Conservation (phyloP, 345 rosid species). For the Passiflora organensis region DNA sequence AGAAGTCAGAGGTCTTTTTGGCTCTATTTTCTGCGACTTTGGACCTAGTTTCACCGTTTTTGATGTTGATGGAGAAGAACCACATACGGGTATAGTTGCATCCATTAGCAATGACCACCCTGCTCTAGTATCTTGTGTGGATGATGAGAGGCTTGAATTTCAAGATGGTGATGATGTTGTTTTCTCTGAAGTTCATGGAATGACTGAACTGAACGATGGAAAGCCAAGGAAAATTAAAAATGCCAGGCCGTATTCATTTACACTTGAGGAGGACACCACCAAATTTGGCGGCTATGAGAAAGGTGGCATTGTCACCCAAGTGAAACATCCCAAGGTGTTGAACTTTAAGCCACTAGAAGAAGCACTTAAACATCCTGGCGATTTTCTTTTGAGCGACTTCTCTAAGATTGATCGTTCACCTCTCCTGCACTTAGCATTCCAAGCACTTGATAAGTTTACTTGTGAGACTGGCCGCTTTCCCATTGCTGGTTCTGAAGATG, state of each 20-base stretch:
- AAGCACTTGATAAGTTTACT: slow-evolving; percentile 72
- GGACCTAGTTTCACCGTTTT: slow-evolving; percentile 85
- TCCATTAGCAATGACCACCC: slow-evolving; percentile 85
- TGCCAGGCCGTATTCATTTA: slow-evolving; percentile 82
- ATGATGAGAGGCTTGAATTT: slow-evolving; percentile 96
- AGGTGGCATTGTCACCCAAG: slow-evolving; percentile 99
- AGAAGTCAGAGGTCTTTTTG: slow-evolving; percentile 95
- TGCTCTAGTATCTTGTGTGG: slow-evolving; percentile 86
- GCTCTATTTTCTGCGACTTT: slow-evolving; percentile 89
- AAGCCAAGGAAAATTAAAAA: slow-evolving; percentile 90
- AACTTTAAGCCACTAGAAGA: slow-evolving; percentile 78
- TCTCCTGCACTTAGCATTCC: slow-evolving; percentile 87
- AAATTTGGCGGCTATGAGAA: slow-evolving; percentile 49
- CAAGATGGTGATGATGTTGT: slow-evolving; percentile 93
- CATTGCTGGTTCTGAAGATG: slow-evolving; percentile 82
- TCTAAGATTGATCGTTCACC: slow-evolving; percentile 91
- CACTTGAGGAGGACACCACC: slow-evolving; percentile 85
- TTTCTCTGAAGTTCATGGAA: slow-evolving; percentile 94
- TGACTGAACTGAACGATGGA: slow-evolving; percentile 91
- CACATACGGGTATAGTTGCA: slow-evolving; percentile 91
- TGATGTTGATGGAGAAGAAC: slow-evolving; percentile 96
- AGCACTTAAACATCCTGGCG: no score
- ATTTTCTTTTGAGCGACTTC: slow-evolving; percentile 88
- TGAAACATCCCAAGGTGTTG: slow-evolving; percentile 80
- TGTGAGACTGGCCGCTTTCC: slow-evolving; percentile 68